Percentiles rank a stretch among this genome's conserved stretches.
phyloP scores from a whole-genome alignment of 306 rosid species.

The Vigna reflexopilosa region DNA sequence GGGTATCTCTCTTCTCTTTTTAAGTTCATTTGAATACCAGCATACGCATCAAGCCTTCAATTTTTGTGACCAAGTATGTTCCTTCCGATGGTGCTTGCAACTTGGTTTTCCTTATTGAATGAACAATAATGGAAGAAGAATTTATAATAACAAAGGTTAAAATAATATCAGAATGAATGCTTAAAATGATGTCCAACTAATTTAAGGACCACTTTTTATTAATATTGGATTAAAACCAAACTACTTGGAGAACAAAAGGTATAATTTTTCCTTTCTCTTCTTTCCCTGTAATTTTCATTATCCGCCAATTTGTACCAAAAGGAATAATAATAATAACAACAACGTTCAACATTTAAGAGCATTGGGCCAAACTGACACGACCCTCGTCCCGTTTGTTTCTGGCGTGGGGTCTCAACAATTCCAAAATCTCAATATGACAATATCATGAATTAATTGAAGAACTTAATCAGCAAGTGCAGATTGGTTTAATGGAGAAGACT shows the following conservation, averaged over 20 bases:
- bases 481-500: not conserved
- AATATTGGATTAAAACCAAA: slow-evolving; percentile 19
- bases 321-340: slow-evolving; percentile 1
- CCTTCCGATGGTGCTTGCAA: not conserved
- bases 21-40: not conserved
- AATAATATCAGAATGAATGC: not conserved
- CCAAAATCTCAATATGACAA: slow-evolving; percentile 34
- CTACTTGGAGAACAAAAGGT: not conserved
- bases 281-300: not conserved
- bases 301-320: slow-evolving; percentile 1
- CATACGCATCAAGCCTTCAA: not conserved
- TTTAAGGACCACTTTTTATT: slow-evolving; percentile 34
- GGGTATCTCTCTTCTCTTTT: too few relatives aligned
- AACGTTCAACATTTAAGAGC: slow-evolving; percentile 26
- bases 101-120: not conserved
- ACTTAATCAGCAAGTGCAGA: not conserved
- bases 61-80: too few relatives aligned
- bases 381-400: slow-evolving; percentile 24
- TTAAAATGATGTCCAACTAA: slow-evolving; percentile 18
- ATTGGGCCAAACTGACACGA: slow-evolving; percentile 34
- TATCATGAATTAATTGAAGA: slow-evolving; percentile 36
- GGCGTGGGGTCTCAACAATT: slow-evolving; percentile 21
- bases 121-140: not conserved
- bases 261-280: not conserved
- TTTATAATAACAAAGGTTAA: not conserved